Evolutionary conservation across 176 grass and related monocot genomes (phyloP), one percentile per base, ranked within the genome.

Genomic region (Elymus sibiricus): DNA sequence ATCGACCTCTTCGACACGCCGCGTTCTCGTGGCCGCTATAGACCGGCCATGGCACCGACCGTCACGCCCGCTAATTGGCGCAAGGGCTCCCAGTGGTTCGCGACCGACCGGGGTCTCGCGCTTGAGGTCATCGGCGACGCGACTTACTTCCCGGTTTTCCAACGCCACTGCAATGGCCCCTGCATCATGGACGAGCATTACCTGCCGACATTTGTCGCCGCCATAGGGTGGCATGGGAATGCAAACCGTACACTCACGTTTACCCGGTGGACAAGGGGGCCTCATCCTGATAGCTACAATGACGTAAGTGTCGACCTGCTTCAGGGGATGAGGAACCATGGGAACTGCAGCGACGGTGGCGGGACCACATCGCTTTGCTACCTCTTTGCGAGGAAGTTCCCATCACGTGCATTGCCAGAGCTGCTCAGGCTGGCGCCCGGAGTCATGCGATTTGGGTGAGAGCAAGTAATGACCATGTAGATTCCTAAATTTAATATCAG

Each of bases 51-150:
- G 56, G 9, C 35, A 4, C 24, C 6, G 40, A 66, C 47, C 61
- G 17, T 70, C 22, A 29, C 38, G 14, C 74, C 2, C 17, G 53
- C 53, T 19, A 1, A 84, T 15, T 90, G 92, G 92, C 72, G 92
- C 77, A 93, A 93, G 84, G 92, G 92, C 1, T 34, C 83, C 0
- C 79, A 94, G 49, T 94, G 92, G 92, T 90, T 93, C 11, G 86
- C 86, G 21, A 62, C 86, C 16, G 70, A 88, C 53, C 82, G 92
- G 6, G 21, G 24, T 2, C 77, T 94, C 3, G 86, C 86, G 4
- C 3, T 86, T 6, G 19, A 55, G 17, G 68, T 94, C 6, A 56
- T 89, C 35, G 31, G 58, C 0, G 88, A 93, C 51, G 84, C 22
- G 5, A 65, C 72, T 27, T 93, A 93, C 70, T 83, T 71, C 79